A percentile compares a stretch with the other conserved stretches of the same genome.
Evolutionary conservation across 2,329 filamentous ascomycete species (phyloP).

Genomic region (Leptographium flavum): DNA sequence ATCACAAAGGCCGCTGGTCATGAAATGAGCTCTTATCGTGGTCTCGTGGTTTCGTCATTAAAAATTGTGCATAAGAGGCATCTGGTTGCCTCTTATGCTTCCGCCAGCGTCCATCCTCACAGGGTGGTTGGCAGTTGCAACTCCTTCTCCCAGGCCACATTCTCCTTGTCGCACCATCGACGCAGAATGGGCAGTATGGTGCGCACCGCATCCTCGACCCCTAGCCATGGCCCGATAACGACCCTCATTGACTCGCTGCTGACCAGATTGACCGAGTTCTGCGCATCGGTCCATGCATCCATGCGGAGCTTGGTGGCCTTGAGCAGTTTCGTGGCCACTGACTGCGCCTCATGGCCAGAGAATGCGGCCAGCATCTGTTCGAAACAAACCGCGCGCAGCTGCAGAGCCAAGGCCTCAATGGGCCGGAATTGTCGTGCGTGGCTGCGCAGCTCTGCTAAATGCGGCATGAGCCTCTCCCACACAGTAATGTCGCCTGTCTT

Average conservation of each 20-base stretch:
- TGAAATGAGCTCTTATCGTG: not conserved
- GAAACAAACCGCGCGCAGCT: slow-evolving; percentile 28
- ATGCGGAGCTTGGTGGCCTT: slow-evolving; percentile 13
- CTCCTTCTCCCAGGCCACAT: slow-evolving; percentile 26
- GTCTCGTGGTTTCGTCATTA: not conserved
- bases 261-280: slow-evolving; percentile 15
- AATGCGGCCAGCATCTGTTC: slow-evolving; percentile 24
- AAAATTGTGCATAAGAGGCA: not conserved
- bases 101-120: not conserved
- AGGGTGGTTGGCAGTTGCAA: slow-evolving; percentile 5
- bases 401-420: slow-evolving; percentile 26
- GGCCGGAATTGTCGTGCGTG: slow-evolving; percentile 20
- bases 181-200: slow-evolving; percentile 25
- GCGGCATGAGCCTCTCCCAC: slow-evolving; percentile 31
- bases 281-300: slow-evolving; percentile 19
- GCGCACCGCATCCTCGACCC: slow-evolving; percentile 28
- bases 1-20: not conserved
- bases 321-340: slow-evolving; percentile 16
- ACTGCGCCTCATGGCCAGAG: slow-evolving; percentile 17
- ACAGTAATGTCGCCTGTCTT: slow-evolving; percentile 24
- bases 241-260: slow-evolving; percentile 15
- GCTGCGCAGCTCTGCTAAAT: slow-evolving; percentile 26
- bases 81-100: not conserved
- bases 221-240: slow-evolving; percentile 26
- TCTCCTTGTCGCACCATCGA: slow-evolving; percentile 29